Percentiles rank a stretch among this genome's conserved stretches.
These are phyloP conservation scores for Phytophthora pluvialis DNA, from an alignment of 352 stramenopile genomes.

Conservation along the genomic window DNA sequence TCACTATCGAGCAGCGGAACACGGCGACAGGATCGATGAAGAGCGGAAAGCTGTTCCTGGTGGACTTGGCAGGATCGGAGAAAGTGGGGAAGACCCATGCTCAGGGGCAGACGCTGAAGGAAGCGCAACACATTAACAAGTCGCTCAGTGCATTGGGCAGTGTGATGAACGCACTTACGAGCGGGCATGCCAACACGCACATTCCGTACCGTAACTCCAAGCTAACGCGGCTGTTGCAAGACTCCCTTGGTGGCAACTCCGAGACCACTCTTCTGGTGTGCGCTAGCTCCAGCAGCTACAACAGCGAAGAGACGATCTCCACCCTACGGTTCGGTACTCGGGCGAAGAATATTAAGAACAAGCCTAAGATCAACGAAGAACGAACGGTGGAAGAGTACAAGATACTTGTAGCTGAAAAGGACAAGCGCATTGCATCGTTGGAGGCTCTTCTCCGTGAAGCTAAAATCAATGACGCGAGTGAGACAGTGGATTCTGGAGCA, in stretches of 20 bases:
- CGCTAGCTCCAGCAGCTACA: slow-evolving; percentile 71
- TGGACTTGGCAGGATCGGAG: slow-evolving; percentile 82
- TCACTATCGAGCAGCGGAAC: slow-evolving; percentile 93
- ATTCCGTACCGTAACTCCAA: slow-evolving; percentile 93
- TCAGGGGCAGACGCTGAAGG: slow-evolving; percentile 91
- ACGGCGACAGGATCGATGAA: slow-evolving; percentile 67
- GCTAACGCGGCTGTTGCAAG: slow-evolving; percentile 87
- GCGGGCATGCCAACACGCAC: slow-evolving; percentile 86
- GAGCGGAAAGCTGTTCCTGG: slow-evolving; percentile 93
- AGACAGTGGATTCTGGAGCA: slow-evolving; percentile 37
- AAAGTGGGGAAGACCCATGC: slow-evolving; percentile 85
- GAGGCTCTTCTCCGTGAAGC: slow-evolving; percentile 42
- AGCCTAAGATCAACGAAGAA: slow-evolving; percentile 89
- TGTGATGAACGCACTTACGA: slow-evolving; percentile 91
- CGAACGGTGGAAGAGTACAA: slow-evolving; percentile 85
- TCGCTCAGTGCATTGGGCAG: slow-evolving; percentile 88
- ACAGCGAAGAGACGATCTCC: slow-evolving; percentile 73
- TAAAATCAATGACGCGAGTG: slow-evolving; percentile 14
- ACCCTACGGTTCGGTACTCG: slow-evolving; percentile 81
- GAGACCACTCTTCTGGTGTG: slow-evolving; percentile 77
- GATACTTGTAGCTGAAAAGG: slow-evolving; percentile 60
- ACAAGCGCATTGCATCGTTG: slow-evolving; percentile 57
- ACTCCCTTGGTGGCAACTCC: slow-evolving; percentile 81
- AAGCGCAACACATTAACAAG: slow-evolving; percentile 93
- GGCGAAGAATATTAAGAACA: slow-evolving; percentile 85